phyloP scores from a whole-genome alignment of 345 rosid species.

The Euphorbia lathyris region DNA sequence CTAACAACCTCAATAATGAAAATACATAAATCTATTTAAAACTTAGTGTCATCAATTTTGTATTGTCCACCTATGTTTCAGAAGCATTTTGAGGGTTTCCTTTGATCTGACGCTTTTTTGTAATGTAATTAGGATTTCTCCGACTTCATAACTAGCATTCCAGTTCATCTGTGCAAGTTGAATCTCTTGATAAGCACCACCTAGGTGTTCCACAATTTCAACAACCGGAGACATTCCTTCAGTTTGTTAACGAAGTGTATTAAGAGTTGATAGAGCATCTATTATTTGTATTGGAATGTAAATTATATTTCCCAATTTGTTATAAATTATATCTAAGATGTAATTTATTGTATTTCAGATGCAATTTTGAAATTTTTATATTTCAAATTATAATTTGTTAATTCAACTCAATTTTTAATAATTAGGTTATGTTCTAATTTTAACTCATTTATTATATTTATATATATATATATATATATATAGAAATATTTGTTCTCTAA shows the following conservation, averaged over 20 bases:
- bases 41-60: slow-evolving; percentile 27
- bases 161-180: slow-evolving; percentile 48
- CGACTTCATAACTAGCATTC: slow-evolving; percentile 40
- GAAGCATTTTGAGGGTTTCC: slow-evolving; percentile 12
- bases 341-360: too few relatives aligned
- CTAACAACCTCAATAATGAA: slow-evolving; percentile 10
- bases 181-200: slow-evolving; percentile 52
- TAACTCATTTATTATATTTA: too few relatives aligned
- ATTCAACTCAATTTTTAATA: too few relatives aligned
- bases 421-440: too few relatives aligned
- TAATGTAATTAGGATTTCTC: slow-evolving; percentile 14
- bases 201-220: slow-evolving; percentile 39
- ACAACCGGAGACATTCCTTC: slow-evolving; percentile 36
- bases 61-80: slow-evolving; percentile 17
- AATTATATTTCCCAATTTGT: too few relatives aligned
- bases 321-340: too few relatives aligned
- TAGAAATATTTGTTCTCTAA: too few relatives aligned
- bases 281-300: slow-evolving; percentile 53
- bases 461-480: too few relatives aligned
- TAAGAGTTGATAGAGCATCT: slow-evolving; percentile 39
- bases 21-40: slow-evolving; percentile 19
- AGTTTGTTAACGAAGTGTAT: slow-evolving; percentile 48
- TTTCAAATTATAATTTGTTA: too few relatives aligned
- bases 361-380: too few relatives aligned
- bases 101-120: slow-evolving; percentile 14